Base-by-base conservation (phyloP, 2,329 filamentous ascomycete genomes). In the Didymellaceae sp. region DNA sequence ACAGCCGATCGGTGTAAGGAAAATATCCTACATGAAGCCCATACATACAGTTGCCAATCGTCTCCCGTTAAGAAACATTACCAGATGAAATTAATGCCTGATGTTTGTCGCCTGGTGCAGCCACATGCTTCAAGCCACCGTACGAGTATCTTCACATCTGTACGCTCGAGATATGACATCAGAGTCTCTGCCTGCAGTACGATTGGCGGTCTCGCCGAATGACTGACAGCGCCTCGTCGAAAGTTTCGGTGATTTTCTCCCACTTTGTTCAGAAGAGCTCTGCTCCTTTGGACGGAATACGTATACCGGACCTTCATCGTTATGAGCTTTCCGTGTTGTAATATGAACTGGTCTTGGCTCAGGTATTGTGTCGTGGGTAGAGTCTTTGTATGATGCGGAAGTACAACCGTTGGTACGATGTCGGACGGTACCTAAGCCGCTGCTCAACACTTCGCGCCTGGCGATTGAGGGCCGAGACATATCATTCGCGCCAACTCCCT, bases 391-490 rank as follows among this genome's bases (percentile, higher is more conserved):
- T 4, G 67, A 57, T 26, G 57, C 45, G 8, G 50, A 45, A 25
- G 21, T 56, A 14, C 56, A 45, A 42, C 55, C 59, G 41, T 42
- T 57, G 35, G 56, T 34, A 25, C 47, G 49, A 41, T 50, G 50
- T 28, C 55, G 47, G 35, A 33, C 50, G 16, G 25, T 42, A 16
- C 34, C 37, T 4, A 53, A 45, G 20, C 32, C 42, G 22, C 49
- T 50, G 33, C 55, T 62, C n/a, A 60, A 32, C 14, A 61, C 54
- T 40, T 65, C 63, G 49, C 61, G 56, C 39, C 59, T 71, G 9
- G 74, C 63, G 18, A 63, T 73, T 7, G 76, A 62, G n/a, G 70
- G 70, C 62, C 76, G 71, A 10, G 75, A 75, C 13, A 67, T 60
- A 17, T 74, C 68, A 17, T 70, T 68, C 32, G 77, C 57, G 18